A percentile compares a stretch with the other conserved stretches of the same genome.
phyloP scores from a whole-genome alignment of 139 green algal species.

The Volvox reticuliferus region DNA sequence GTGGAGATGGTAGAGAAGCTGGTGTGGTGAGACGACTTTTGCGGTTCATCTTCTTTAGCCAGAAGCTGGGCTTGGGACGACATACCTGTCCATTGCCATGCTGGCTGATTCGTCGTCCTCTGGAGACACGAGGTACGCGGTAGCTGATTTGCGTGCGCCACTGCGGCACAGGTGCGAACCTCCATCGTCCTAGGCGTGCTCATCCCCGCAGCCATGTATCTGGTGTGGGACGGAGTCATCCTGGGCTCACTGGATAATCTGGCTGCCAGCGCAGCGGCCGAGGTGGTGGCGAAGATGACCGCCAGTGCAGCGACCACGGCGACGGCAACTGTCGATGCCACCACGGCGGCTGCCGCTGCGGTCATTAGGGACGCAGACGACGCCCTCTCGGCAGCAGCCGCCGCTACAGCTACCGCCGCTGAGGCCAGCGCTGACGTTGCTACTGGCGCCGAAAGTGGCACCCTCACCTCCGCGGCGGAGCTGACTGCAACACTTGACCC shows the following conservation, averaged over 20 bases:
- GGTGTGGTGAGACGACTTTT: too few relatives aligned
- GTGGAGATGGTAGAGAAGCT: too few relatives aligned
- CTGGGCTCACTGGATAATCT: constrained; percentile 73
- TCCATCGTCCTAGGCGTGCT: constrained; percentile 59
- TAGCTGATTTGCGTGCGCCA: too few relatives aligned
- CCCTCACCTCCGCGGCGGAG: background rate
- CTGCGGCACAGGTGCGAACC: constrained; percentile 4
- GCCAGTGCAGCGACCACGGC: background rate
- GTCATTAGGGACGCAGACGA: background rate
- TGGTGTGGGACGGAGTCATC: constrained; percentile 84
- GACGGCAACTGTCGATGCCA: background rate
- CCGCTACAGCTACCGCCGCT: background rate
- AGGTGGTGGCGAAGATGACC: background rate
- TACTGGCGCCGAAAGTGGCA: background rate
- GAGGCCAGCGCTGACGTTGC: background rate
- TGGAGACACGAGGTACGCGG: too few relatives aligned
- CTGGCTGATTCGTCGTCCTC: too few relatives aligned
- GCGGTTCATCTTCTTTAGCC: too few relatives aligned
- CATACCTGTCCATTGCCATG: too few relatives aligned
- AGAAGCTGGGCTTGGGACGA: too few relatives aligned
- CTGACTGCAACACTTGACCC: constrained; percentile 32
- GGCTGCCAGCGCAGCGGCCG: background rate
- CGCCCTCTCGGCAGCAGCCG: background rate
- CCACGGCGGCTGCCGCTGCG: background rate
- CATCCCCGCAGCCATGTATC: constrained; percentile 85